Percentiles rank a stretch among this genome's conserved stretches.
Evolutionary conservation across 2,329 filamentous ascomycete species (phyloP).

Genomic region (Colletotrichum sp.): DNA sequence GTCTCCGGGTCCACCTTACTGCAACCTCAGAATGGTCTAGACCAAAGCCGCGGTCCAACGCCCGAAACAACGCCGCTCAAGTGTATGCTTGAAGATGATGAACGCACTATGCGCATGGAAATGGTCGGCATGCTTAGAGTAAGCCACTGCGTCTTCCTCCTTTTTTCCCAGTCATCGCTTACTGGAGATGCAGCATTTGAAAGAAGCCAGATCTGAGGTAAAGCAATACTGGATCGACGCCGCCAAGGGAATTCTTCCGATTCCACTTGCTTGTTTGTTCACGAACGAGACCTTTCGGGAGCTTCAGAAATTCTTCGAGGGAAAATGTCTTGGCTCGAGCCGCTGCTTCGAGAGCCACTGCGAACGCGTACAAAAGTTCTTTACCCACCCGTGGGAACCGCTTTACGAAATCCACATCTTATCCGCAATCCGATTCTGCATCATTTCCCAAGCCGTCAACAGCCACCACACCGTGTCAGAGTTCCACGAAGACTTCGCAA

Average conservation of each 20-base stretch:
- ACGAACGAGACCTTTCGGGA: background rate
- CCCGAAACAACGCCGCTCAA: no score
- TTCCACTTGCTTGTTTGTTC: background rate
- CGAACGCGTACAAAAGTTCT: background rate
- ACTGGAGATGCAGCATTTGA: no score
- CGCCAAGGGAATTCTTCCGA: background rate
- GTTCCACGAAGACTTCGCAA: no score
- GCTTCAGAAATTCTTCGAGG: rapidly evolving
- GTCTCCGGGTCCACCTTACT: no score
- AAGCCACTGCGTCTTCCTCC: no score
- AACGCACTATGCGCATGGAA: no score
- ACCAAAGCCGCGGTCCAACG: no score
- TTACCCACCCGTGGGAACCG: background rate
- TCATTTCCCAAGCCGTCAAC: background rate
- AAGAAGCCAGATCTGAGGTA: background rate
- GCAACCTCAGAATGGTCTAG: no score
- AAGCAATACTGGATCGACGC: background rate
- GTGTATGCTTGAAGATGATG: no score
- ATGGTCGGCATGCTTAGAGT: no score
- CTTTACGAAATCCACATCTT: background rate
- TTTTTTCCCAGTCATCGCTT: no score
- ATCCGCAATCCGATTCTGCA: background rate
- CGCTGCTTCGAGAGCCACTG: background rate
- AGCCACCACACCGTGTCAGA: background rate
- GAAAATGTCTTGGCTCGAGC: background rate